Percentiles rank a stretch among this genome's conserved stretches.
Conservation (phyloP, 1,139 yeast genomes). For the Pichia sp. region DNA sequence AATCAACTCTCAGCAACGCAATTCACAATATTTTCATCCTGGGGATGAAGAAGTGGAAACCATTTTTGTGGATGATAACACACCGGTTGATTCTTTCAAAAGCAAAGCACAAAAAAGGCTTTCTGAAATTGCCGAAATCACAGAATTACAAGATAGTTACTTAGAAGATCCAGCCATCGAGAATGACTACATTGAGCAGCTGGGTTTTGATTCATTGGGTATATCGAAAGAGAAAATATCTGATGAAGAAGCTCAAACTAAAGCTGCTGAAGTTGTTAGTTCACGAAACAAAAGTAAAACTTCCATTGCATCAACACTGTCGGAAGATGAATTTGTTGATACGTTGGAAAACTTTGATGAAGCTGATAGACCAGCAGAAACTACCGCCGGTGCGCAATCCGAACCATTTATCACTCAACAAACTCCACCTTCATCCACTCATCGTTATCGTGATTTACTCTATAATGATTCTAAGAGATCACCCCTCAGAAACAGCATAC, state of each 20-base stretch:
- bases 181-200: constrained; percentile 3
- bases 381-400: constrained; percentile 1
- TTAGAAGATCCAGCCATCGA: not conserved
- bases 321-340: constrained; percentile 5
- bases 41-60: constrained; percentile 3
- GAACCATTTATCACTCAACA: too few relatives aligned
- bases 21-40: not conserved
- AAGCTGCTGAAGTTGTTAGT: not conserved
- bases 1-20: not conserved
- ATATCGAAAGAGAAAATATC: constrained; percentile 1
- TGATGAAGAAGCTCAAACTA: not conserved
- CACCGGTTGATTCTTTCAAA: constrained; percentile 2
- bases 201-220: constrained; percentile 5
- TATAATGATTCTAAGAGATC: constrained; percentile 1
- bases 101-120: constrained; percentile 8
- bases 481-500: not conserved
- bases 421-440: not conserved
- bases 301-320: not conserved
- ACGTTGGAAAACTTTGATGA: constrained; percentile 1
- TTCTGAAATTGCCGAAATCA: constrained; percentile 14
- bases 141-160: constrained; percentile 20
- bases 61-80: constrained; percentile 3
- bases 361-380: constrained; percentile 1
- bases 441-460: constrained; percentile 10
- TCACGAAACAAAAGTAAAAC: not conserved